Evolutionary conservation across 2,329 filamentous ascomycete genomes (phyloP).

Genomic region (Sclerotinia minor): DNA sequence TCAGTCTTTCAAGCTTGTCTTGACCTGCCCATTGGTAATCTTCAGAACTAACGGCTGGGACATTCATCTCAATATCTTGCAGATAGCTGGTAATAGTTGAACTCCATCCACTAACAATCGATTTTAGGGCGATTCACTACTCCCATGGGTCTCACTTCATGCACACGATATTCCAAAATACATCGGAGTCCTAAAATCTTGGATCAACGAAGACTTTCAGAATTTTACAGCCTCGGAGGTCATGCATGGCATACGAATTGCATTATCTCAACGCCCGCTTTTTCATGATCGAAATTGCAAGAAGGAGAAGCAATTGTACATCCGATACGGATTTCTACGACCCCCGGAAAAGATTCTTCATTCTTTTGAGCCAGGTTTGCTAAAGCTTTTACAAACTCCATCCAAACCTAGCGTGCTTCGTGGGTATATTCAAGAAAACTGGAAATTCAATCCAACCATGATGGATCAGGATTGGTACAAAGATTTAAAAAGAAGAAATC

Average conservation of each 20-base stretch:
- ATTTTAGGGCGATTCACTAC: not conserved
- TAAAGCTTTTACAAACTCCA: not conserved
- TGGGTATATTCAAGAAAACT: not conserved
- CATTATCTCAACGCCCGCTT: not conserved
- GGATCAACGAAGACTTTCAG: not conserved
- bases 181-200: not conserved
- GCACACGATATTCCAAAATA: not conserved
- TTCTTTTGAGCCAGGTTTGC: not conserved
- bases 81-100: not conserved
- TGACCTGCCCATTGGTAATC: no score
- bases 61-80: no score
- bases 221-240: not conserved
- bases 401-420: not conserved
- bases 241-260: not conserved
- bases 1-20: not conserved
- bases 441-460: slow-evolving; percentile 11
- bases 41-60: not conserved
- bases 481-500: not conserved
- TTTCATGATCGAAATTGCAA: no score
- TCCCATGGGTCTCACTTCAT: not conserved
- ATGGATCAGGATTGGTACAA: not conserved
- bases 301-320: not conserved
- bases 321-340: not conserved
- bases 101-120: not conserved
- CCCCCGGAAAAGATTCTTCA: not conserved